Evolutionary conservation across 2,329 filamentous ascomycete species (phyloP), one percentile per base, ranked within the genome.

Genomic region (Penicillium frequentans): DNA sequence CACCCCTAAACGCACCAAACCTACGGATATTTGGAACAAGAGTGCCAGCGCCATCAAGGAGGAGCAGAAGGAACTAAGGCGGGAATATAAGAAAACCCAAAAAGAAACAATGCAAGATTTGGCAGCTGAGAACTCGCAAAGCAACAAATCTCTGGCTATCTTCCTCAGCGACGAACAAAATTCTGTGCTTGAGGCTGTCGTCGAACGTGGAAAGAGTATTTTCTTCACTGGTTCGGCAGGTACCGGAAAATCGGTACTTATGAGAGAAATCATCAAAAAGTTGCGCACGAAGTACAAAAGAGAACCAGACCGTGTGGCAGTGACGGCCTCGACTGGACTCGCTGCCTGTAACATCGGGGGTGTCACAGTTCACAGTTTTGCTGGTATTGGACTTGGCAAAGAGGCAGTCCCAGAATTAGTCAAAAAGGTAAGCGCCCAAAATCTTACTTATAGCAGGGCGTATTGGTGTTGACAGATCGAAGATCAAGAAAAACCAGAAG

Each of bases 181-280:
- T 58, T 86, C 90, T 57, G 91, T 99, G 11, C 80, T 96, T 56
- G 86, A 91, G 46, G 80, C 97, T 21, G 93, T 99, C 10, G 84
- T 91, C 8, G 84, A 95, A 23, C 79, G 90, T 61, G 84, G 84
- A 57, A 89, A 92, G 73, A 98, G 93, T 66, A 93, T 97, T 2
- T 99, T 99, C 79, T 99, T 99, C 74, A 99, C 95, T 1, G 95
- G 95, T 66, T 96, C 95, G 57, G 95, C 95, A 56, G 92, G 86
- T 81, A 97, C 95, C 5, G 95, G 95, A 74, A 99, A 99, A 80
- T 99, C 95, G 1, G 93, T 99, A 4, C 77, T 99, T 56, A 91
- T 99, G 83, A 86, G 93, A 62, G 87, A 96, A 63, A 96, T 98
- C 59, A 98, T 99, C 65, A 79, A 84, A 5, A 86, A 90, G 4